These are phyloP conservation scores for Rhizopus microsporus DNA, from an alignment of 371 early-diverging fungal genomes.

Conservation along the genomic window DNA sequence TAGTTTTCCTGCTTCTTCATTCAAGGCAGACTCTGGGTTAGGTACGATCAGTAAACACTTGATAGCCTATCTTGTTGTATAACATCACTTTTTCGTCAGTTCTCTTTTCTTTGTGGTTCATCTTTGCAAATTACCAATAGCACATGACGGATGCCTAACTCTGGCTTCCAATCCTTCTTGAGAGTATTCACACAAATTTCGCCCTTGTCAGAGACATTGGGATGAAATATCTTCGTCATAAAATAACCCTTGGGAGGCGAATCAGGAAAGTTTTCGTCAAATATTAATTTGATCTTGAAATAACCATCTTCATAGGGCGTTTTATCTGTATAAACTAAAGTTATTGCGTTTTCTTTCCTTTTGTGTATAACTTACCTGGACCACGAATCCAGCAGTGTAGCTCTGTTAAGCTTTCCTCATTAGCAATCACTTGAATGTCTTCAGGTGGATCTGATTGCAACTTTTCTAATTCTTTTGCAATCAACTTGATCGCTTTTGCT, in stretches of 20 bases:
- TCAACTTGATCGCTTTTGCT: conserved; percentile 27
- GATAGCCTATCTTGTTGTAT: conserved; percentile 59
- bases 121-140: conserved; percentile 60
- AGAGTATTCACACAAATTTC: conserved; percentile 93
- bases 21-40: conserved; percentile 91
- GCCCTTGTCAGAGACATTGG: conserved; percentile 83
- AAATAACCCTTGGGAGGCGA: conserved; percentile 82
- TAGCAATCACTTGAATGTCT: conserved; percentile 72
- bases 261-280: conserved; percentile 70
- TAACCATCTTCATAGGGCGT: conserved; percentile 83
- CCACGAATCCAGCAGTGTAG: conserved; percentile 87
- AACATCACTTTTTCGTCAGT: background rate
- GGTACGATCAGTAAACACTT: conserved; percentile 92
- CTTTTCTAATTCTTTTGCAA: conserved; percentile 63
- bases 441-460: conserved; percentile 68
- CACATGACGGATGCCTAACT: conserved; percentile 78
- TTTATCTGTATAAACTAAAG: conserved; percentile 36
- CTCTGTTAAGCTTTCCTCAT: conserved; percentile 73
- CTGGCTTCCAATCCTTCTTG: conserved; percentile 90
- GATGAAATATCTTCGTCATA: conserved; percentile 90
- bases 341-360: background rate
- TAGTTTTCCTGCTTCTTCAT: conserved; percentile 88
- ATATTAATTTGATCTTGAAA: conserved; percentile 65
- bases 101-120: background rate
- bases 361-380: conserved; percentile 58